Evolutionary conservation across 208 protist genomes (phyloP).

Genomic region (Trichomonas gallinae): DNA sequence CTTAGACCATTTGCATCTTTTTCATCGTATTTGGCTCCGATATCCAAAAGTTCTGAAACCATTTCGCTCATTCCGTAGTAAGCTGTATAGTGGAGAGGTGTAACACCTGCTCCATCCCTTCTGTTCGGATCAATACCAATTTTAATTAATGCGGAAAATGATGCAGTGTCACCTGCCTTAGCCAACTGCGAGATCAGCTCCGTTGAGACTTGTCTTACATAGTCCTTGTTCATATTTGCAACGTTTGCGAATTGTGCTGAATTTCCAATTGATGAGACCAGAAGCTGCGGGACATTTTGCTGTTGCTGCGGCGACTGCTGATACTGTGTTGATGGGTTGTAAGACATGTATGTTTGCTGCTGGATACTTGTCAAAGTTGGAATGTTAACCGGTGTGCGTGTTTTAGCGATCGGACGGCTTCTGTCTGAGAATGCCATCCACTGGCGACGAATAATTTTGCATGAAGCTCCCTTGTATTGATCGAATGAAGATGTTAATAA

Average conservation of each 20-base stretch:
- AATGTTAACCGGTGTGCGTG: not conserved
- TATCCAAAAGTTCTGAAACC: not conserved
- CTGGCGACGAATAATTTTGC: not conserved
- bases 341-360: not conserved
- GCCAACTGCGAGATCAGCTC: not conserved
- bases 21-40: not conserved
- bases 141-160: not conserved
- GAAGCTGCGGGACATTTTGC: not conserved
- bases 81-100: not conserved
- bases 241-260: not conserved
- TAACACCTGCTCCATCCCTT: not conserved
- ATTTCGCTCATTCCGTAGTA: not conserved
- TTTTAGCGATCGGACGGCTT: not conserved
- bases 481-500: not conserved
- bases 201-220: not conserved
- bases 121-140: not conserved
- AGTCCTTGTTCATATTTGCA: not conserved
- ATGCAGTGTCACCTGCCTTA: not conserved
- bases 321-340: not conserved
- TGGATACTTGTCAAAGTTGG: not conserved
- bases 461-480: not conserved
- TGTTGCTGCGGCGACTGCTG: not conserved
- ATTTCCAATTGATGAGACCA: not conserved
- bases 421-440: not conserved
- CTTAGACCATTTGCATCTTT: not conserved